A percentile compares a stretch with the other conserved stretches of the same genome.
Evolutionary conservation across 305 asterid species (phyloP).

Genomic region (Fraxinus sp.): DNA sequence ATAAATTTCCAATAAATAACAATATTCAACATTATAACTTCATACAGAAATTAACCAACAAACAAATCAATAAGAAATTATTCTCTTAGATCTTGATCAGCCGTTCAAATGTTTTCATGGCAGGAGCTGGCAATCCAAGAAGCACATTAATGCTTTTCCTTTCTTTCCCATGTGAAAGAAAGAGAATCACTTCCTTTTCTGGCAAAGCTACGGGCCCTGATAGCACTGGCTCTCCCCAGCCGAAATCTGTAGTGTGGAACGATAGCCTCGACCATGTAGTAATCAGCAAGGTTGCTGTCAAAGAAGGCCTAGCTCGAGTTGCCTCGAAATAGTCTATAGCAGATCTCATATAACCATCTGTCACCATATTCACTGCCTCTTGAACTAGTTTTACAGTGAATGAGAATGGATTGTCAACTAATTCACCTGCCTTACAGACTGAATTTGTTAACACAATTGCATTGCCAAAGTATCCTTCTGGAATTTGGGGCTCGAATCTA

Average conservation of each 20-base stretch:
- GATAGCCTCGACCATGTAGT: slow-evolving; percentile 86
- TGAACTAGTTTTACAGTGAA: slow-evolving; percentile 61
- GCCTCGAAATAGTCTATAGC: slow-evolving; percentile 81
- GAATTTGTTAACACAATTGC: slow-evolving; percentile 78
- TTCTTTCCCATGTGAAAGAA: slow-evolving; percentile 75
- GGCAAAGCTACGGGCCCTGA: slow-evolving; percentile 87
- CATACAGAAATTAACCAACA: background rate
- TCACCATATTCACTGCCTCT: slow-evolving; percentile 69
- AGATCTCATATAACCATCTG: slow-evolving; percentile 71
- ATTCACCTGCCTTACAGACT: slow-evolving; percentile 58
- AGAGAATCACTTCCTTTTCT: slow-evolving; percentile 74
- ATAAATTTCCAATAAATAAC: background rate
- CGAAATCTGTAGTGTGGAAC: slow-evolving; percentile 81
- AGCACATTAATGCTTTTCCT: slow-evolving; percentile 81
- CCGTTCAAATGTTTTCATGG: slow-evolving; percentile 73
- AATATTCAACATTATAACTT: background rate
- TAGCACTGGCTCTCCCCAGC: slow-evolving; percentile 81
- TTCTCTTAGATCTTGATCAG: slow-evolving; percentile 30
- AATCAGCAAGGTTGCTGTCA: slow-evolving; percentile 69
- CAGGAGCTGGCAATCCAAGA: slow-evolving; percentile 83
- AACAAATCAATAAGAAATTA: background rate
- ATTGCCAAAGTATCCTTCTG: slow-evolving; percentile 72
- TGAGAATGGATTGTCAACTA: slow-evolving; percentile 51
- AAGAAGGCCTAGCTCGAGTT: slow-evolving; percentile 71
- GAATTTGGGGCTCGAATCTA: slow-evolving; percentile 68